Base-by-base conservation (phyloP, 2,329 filamentous ascomycete genomes). In the Pyrenophora tritici-repentis region DNA sequence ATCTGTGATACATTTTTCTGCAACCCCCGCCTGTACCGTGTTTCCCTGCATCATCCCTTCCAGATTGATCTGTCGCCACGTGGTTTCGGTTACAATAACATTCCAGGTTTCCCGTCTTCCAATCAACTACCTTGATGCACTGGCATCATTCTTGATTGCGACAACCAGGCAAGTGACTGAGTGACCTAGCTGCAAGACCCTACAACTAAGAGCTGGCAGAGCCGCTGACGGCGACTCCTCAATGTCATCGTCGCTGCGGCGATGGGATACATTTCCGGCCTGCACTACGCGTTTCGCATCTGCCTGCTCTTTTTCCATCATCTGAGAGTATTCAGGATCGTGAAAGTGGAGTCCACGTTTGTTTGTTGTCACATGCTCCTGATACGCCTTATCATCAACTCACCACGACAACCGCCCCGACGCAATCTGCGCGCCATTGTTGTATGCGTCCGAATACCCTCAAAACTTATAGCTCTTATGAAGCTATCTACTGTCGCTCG, bases 381-480 rank as follows among this genome's bases (percentile, higher is more conserved):
- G 39, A 22, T 58, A 36, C 56, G 49, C 47, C 44, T 61, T 47
- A 49, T 51, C 17, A 14, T 50, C 52, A 48, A 31, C 42, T 32
- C 45, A 47, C 34, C 47, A 48, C 45, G 31, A 51, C 48, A 42
- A 45, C 18, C 38, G 36, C 42, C 24, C 50, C 32, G 40, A 20
- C 35, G 33, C 39, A 34, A 16, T 24, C 29, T 32, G 16, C 43
- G 20, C 36, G 42, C 40, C n/a, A 20, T 48, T 24, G 22, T 32
- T 13, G 43, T 46, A 46, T 42, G 42, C 43, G 20, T 56, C 22
- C 41, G 42, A 18, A 36, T 32, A 5, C 46, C 41, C 8, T 33
- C 29, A 13, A 17, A n/a, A 31, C 44, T 53, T 31, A 52, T 44
- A 42, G 32, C 33, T 22, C 29, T 51, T 16, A 62, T 63, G 63